Evolutionary conservation across 176 grass and related monocot species (phyloP), one percentile per base, ranked within the genome.

Genomic region (Paspalum vaginatum): DNA sequence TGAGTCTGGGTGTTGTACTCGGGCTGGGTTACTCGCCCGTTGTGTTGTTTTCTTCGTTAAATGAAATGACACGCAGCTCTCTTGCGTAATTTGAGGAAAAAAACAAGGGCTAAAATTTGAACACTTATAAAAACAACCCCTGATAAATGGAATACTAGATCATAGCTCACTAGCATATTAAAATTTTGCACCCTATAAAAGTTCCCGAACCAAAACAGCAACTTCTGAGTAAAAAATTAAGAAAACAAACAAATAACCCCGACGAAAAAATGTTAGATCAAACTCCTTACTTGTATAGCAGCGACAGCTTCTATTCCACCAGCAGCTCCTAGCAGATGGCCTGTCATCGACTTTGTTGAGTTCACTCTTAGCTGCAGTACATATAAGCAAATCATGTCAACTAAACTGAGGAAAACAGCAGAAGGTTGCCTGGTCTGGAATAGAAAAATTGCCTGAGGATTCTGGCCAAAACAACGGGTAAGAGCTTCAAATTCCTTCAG

Each of bases 291-390:
- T 88, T 99, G 96, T 85, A 99, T 81, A 85, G 76, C 81, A 78
- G 90, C 86, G 51, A 99, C 90, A 84, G 92, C 96, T 95, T 99
- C 96, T 61, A 99, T 86, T 84, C 89, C 96, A 88, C 96, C 96
- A 5, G 92, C 84, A 77, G 90, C 96, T 61, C 96, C 96, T 77
- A 99, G 78, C 75, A 95, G 75, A 82, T 99, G 92, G 24, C 96
- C 96, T n/a, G 84, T 99, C 96, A 99, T 99, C 49, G 96, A 99
- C 80, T 99, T 95, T 59, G 92, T 99, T 63, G 96, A 99, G 76
- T 99, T 99, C 80, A 99, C 88, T 87, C 84, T 84, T 61, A 99
- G 68, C 96, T 99, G 83, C 63, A 82, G 56, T 81, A 66, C 54
- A 84, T 55, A 81, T 81, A 64, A 76, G 20, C 37, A 83, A 39